These are phyloP conservation scores for Claviceps paspali DNA, from an alignment of 2,329 filamentous ascomycete genomes.

Conservation along the genomic window DNA sequence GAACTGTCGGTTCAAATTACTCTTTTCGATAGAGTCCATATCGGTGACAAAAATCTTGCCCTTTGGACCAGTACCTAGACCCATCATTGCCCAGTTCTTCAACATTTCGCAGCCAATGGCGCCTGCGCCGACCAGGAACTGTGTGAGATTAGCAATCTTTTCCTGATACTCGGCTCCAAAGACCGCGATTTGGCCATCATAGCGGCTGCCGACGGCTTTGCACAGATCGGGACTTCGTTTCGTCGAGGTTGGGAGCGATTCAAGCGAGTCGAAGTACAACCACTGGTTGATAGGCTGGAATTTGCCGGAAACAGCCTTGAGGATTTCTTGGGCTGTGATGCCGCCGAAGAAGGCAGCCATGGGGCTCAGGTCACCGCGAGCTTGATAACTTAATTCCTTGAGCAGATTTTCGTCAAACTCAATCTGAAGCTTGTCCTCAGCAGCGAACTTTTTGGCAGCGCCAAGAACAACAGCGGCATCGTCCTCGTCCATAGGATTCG, in stretches of 20 bases:
- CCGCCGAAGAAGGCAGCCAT: conserved; percentile 95
- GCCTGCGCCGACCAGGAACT: conserved; percentile 91
- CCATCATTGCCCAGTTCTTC: conserved; percentile 99
- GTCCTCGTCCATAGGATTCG: conserved; percentile 66
- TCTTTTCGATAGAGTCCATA: conserved; percentile 98
- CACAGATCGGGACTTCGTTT: conserved; percentile 74
- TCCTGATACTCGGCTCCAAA: conserved; percentile 90
- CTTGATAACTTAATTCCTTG: conserved; percentile 88
- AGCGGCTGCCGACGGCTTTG: conserved; percentile 70
- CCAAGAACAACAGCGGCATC: conserved; percentile 69
- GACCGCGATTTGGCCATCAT: conserved; percentile 94
- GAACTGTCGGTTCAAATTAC: conserved; percentile 95
- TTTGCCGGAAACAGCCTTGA: conserved; percentile 95
- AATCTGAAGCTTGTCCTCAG: conserved; percentile 46
- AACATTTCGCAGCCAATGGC: conserved; percentile 98
- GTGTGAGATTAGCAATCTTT: conserved; percentile 75
- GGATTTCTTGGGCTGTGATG: conserved; percentile 80
- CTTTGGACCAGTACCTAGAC: conserved; percentile 71
- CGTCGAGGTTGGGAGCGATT: conserved; percentile 67
- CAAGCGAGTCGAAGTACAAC: conserved; percentile 96
- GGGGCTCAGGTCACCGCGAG: conserved; percentile 74
- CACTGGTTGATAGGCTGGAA: conserved; percentile 93
- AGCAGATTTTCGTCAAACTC: conserved; percentile 88
- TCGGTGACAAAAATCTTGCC: conserved; percentile 89
- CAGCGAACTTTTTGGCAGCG: conserved; percentile 58